Base-by-base conservation (phyloP, 164 flowering plant species). In the Akebia trifoliata region DNA sequence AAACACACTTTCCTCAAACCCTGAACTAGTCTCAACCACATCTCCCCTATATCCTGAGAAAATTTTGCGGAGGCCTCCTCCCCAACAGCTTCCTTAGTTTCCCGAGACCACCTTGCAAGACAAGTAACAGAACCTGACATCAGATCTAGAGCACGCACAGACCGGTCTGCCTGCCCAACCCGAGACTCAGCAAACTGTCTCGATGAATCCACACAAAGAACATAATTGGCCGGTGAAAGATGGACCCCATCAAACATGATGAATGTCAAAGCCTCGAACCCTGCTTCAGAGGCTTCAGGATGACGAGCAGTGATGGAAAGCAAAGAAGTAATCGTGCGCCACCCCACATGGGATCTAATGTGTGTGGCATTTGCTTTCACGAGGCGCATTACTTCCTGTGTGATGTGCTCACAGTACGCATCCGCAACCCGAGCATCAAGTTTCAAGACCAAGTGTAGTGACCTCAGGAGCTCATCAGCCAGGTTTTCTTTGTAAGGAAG, bases 391-490 rank as follows among this genome's bases (percentile, higher is more conserved):
- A 75, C 70, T 63, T 75, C 79, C 40, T 72, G 72, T 0, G 79
- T 72, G 28, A 75, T 75, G 43, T 72, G 64, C 61, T 75, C 79
- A 50, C 79, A 75, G 54, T 75, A 75, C 8, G 79, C 74, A 69
- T 75, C 76, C 22, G 79, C 76, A 18, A 75, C 76, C 52, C 79
- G 64, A 34, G 74, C 79, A 63, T 75, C 73, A 21, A 75, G 78
- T 64, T 75, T 72, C 55, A 66, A 32, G 9, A 75, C 65, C 30
- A 75, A 54, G 15, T 72, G 76, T 42, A 75, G 63, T 28, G 78
- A 75, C 58, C 70, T 62, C 26, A 75, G 50, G 36, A 75, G 73
- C 35, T 75, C 78, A 46, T 75, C 78, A 52, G 73, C 69, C 42
- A 71, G 66, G 49, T 62, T 69, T 42, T 71, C 75, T 47, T 71